Evolutionary conservation across 768 basidiomycete species (phyloP), one percentile per base, ranked within the genome.

Genomic region (Amyloporia xantha): DNA sequence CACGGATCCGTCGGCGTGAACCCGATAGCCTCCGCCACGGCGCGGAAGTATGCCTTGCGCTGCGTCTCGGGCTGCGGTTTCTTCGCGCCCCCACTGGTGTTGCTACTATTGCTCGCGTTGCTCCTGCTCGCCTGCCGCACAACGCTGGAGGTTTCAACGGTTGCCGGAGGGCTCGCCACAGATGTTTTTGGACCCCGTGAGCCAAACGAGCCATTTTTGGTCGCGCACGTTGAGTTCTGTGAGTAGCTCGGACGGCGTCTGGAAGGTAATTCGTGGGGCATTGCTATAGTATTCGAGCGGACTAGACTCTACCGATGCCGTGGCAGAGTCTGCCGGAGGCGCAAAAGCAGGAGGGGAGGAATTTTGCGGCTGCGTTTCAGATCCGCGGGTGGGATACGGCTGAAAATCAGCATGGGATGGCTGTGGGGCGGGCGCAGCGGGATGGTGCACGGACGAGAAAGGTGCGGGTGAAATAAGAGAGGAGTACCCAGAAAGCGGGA

Each of bases 171-270:
- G 23, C 47, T 19, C n/a, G n/a, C n/a, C n/a, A n/a, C n/a, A n/a
- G n/a, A n/a, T n/a, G n/a, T n/a, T n/a, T n/a, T n/a, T n/a, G n/a
- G n/a, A n/a, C n/a, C n/a, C n/a, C n/a, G n/a, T n/a, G n/a, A n/a
- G n/a, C n/a, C n/a, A n/a, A n/a, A n/a, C n/a, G n/a, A n/a, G n/a
- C n/a, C n/a, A n/a, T n/a, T n/a, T n/a, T n/a, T n/a, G n/a, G n/a
- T 48, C 56, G 33, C 56, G 58, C 10, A 59, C 52, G 1, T 68
- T 61, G 19, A 77, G 63, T 36, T 81, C 71, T 24, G 67, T 66
- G 43, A 86, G 72, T 25, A 85, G 67, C 55, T 84, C 81, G 30
- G 76, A 78, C 1, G 84, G 84, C 1, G 84, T 86, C 1, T 76
- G 83, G 55, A 86, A 83, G 15, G 55, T 56, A 37, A 52, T 53